phyloP scores from a whole-genome alignment of 202 grass and related monocot species.

The Hordeum pubiflorum region DNA sequence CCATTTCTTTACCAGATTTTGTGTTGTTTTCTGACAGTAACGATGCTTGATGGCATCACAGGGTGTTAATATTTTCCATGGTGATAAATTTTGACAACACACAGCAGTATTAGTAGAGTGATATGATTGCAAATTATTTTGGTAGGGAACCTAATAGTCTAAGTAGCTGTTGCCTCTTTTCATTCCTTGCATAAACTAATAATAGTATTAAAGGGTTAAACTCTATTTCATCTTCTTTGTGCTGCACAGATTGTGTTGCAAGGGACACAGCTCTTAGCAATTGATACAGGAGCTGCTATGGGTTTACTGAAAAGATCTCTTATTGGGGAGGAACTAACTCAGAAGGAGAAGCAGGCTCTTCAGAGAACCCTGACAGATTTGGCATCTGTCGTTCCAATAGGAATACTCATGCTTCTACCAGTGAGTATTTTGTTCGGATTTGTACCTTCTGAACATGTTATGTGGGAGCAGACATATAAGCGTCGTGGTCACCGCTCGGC shows the following conservation, averaged over 20 bases:
- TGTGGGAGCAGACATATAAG: too few relatives aligned
- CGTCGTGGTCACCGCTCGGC: too few relatives aligned
- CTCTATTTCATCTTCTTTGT: not conserved
- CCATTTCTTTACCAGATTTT: constrained; percentile 1
- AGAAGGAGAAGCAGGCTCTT: constrained; percentile 96
- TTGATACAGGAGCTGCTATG: constrained; percentile 80
- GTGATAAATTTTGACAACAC: not conserved
- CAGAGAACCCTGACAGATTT: constrained; percentile 96
- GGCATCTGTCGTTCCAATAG: constrained; percentile 97
- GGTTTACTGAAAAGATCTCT: constrained; percentile 79
- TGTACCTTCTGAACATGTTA: not conserved
- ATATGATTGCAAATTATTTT: not conserved
- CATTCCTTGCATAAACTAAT: not conserved
- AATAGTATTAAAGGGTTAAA: not conserved
- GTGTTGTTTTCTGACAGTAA: not conserved
- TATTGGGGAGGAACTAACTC: constrained; percentile 91
- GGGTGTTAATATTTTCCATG: not conserved
- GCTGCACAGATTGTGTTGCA: constrained; percentile 70
- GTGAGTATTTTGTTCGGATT: constrained; percentile 50
- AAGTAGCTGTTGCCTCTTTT: not conserved
- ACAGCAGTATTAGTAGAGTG: not conserved
- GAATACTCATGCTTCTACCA: constrained; percentile 97
- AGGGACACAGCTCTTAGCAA: constrained; percentile 88
- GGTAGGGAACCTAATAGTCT: not conserved
- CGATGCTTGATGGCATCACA: constrained; percentile 1